A percentile compares a stretch with the other conserved stretches of the same genome.
phyloP scores from a whole-genome alignment of 805 yeast species.

The Candida sanyiensis region DNA sequence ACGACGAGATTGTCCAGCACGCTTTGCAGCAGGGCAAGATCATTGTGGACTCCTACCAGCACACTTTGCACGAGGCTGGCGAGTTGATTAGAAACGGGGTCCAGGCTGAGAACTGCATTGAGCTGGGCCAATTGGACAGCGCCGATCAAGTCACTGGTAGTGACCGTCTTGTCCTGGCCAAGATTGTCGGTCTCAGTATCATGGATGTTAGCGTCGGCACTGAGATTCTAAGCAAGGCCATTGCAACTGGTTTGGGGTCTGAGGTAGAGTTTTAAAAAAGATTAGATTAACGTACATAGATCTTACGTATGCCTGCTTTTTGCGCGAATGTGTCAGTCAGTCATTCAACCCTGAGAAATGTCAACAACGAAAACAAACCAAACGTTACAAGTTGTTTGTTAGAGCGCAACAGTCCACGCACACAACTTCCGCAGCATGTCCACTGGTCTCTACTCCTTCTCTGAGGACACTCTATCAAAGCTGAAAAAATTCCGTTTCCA shows the following conservation, averaged over 20 bases:
- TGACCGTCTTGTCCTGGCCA: slow-evolving; percentile 38
- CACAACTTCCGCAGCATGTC: slow-evolving; percentile 26
- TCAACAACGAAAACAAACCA: background rate
- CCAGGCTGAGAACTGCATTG: slow-evolving; percentile 35
- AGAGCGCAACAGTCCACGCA: background rate
- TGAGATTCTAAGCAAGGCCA: slow-evolving; percentile 31
- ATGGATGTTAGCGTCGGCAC: slow-evolving; percentile 58
- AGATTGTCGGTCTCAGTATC: slow-evolving; percentile 57
- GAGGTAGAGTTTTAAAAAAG: slow-evolving; percentile 26
- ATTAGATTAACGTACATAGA: background rate
- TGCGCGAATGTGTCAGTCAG: slow-evolving; percentile 2
- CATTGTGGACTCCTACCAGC: slow-evolving; percentile 55
- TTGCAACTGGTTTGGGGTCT: slow-evolving; percentile 25
- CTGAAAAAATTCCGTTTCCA: slow-evolving; percentile 70
- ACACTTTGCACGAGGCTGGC: slow-evolving; percentile 57
- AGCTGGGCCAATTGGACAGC: slow-evolving; percentile 38
- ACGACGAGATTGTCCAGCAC: slow-evolving; percentile 35
- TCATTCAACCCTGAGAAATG: background rate
- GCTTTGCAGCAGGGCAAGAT: slow-evolving; percentile 35
- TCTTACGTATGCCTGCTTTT: background rate
- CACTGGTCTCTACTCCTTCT: slow-evolving; percentile 53
- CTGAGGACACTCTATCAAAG: slow-evolving; percentile 51
- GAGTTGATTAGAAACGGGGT: slow-evolving; percentile 48
- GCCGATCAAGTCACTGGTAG: slow-evolving; percentile 9
- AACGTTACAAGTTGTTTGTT: too few species aligned